Evolutionary conservation across 805 yeast species (phyloP), one percentile per base, ranked within the genome.

Genomic region (Cyberlindnera lachancei): DNA sequence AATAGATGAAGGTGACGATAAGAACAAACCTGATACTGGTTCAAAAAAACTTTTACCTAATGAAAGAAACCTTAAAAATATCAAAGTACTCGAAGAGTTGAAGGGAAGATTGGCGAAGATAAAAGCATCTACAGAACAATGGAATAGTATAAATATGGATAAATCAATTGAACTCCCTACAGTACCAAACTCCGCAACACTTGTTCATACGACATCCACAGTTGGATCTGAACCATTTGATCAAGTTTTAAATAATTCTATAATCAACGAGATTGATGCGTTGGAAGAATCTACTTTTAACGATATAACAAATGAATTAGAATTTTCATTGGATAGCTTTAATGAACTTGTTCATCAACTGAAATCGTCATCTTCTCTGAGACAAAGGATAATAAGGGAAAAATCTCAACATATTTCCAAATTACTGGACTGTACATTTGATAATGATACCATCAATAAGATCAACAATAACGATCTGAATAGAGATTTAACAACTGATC

Each of bases 51-150:
- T 70, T 21, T 52, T 64, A 22, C 79, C 84, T 1, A 81, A 82
- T 49, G 70, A 73, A n/a, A 64, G 72, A 29, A 82, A 82, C 45
- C 53, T 58, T 7, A 59, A 68, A 23, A 79, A 80, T 46, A 38
- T 46, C 23, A 58, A 62, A 26, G 73, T 70, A 31, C 53, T 78
- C 14, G 59, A 63, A 20, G 55, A 66, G 23, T 71, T 70, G 43
- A 59, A 63, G 22, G 47, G 56, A 19, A 66, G 73, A 40, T 53
- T 77, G 31, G 45, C 48, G 9, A 56, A 58, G 15, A 53, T 80
- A 31, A 55, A 58, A 25, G 46, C 50, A 18, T 80, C 78, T 35
- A 68, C 66, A 36, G 50, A 44, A 8, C 59, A 59, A 23, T 75
- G 84, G 79, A 56, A 55, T 33, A 44, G 37, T 9, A n/a, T n/a